Evolutionary conservation across 257 asterid genomes (phyloP), one percentile per base, ranked within the genome.

Genomic region (Schizonepeta tenuifolia): DNA sequence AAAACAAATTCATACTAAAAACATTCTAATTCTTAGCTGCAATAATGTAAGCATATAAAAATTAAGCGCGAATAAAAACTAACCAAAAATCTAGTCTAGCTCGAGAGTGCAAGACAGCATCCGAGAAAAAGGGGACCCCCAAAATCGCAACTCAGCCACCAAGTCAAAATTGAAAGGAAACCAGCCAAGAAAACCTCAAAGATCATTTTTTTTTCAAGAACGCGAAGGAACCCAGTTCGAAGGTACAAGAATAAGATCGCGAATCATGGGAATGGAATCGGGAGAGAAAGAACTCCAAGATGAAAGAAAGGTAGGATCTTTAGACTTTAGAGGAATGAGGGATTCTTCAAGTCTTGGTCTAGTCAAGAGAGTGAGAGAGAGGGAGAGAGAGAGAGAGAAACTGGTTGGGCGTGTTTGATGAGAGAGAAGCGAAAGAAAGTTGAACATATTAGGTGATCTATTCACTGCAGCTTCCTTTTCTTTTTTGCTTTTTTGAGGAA

Each of bases 61-160:
- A 38, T 38, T 38, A 38, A 70, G 41, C 12, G 53, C 18, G 15
- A 3, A 22, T 13, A 54, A 36, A 54, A 57, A 72, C 79, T 66
- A 62, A 74, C 77, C 77, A 51, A 75, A 72, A 65, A 56, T 55
- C 62, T 26, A 77, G 69, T 66, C 69, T 41, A 79, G 71, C 43
- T 75, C 49, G 69, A 72, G 62, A 79, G 54, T 63, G 70, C 80
- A 50, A 83, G 57, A 46, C 77, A 82, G 67, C 73, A 85, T 35
- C 86, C 86, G 20, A 86, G 77, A 53, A 80, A 18, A 38, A 82
- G 57, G 7, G 88, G 79, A 44, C 79, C 84, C 24, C 78, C 9
- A 51, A 69, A 72, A 69, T 81, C 88, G 67, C 73, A 43, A 54
- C 78, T 69, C 61, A 72, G 77, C 64, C 83, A 80, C 79, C 83